These are phyloP conservation scores for Eucalyptus cloeziana DNA, from an alignment of 345 rosid species.

Conservation along the genomic window DNA sequence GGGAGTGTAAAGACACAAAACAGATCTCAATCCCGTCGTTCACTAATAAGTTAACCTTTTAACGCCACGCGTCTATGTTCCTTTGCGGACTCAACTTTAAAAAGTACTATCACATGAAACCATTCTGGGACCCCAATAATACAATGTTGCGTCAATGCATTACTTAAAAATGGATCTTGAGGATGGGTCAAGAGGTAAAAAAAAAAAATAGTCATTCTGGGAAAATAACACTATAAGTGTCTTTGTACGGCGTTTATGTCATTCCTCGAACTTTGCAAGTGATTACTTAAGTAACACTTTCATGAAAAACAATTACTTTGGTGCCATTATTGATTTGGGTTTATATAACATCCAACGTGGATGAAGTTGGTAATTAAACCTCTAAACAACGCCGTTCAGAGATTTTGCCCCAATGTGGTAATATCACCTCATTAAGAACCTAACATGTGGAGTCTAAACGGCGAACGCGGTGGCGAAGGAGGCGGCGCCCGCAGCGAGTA, in stretches of 20 bases:
- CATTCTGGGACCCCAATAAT: not conserved
- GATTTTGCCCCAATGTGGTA: not conserved
- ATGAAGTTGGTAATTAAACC: not conserved
- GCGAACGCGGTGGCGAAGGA: conserved; percentile 84
- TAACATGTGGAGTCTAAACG: conserved; percentile 73
- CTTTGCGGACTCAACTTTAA: not conserved
- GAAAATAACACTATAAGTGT: not conserved
- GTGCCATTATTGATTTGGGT: not conserved
- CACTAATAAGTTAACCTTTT: not conserved
- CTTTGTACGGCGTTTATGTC: rapidly evolving
- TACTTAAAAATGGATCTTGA: not conserved
- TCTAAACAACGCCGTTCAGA: not conserved
- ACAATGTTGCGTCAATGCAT: not conserved
- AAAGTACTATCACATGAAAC: not conserved
- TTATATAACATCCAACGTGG: not conserved
- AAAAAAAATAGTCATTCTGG: rapidly evolving
- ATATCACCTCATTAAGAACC: conserved; percentile 3
- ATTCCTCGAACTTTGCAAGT: not conserved
- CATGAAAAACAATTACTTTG: not conserved
- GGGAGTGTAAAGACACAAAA: not conserved
- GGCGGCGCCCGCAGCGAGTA: conserved; percentile 89
- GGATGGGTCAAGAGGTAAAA: not conserved
- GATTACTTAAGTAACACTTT: not conserved
- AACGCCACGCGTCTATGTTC: not conserved
- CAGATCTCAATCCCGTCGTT: not conserved